Evolutionary conservation across 2,329 filamentous ascomycete species (phyloP).

Genomic region (Harringtonia aguacate): DNA sequence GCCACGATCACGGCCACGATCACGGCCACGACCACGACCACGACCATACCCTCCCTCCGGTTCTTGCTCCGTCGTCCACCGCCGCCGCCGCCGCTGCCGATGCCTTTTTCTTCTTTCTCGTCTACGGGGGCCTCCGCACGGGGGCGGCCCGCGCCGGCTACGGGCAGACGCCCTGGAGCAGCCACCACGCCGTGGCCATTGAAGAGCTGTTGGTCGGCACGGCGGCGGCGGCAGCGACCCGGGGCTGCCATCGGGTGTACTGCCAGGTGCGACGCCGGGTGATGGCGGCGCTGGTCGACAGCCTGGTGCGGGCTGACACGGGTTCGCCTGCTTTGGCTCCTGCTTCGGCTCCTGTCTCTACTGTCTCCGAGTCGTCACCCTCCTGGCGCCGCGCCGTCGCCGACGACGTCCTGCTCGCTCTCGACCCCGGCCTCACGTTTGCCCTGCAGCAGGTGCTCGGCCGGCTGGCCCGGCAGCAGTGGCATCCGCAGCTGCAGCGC

Average conservation of each 20-base stretch:
- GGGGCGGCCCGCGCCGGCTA: conserved; percentile 10
- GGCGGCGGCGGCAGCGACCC: not conserved
- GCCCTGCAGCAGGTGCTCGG: conserved; percentile 58
- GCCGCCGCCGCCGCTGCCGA: conserved; percentile 39
- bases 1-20: no score
- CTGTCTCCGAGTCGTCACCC: conserved; percentile 63
- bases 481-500: conserved; percentile 10
- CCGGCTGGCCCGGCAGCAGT: conserved; percentile 16
- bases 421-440: conserved; percentile 82
- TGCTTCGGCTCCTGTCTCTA: no score
- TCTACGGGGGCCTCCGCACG: conserved; percentile 47
- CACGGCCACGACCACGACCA: no score
- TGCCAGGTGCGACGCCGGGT: no score
- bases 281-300: no score
- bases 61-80: no score
- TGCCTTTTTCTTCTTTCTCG: conserved; percentile 78
- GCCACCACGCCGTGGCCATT: conserved; percentile 12
- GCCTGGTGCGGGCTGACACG: no score
- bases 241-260: conserved; percentile 45
- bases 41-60: no score
- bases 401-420: conserved; percentile 64
- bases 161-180: conserved; percentile 5
- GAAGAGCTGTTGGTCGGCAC: not conserved
- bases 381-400: conserved; percentile 73
- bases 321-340: no score